These are phyloP conservation scores for Ensete ventricosum DNA, from an alignment of 176 grass and related monocot species.

Conservation along the genomic window DNA sequence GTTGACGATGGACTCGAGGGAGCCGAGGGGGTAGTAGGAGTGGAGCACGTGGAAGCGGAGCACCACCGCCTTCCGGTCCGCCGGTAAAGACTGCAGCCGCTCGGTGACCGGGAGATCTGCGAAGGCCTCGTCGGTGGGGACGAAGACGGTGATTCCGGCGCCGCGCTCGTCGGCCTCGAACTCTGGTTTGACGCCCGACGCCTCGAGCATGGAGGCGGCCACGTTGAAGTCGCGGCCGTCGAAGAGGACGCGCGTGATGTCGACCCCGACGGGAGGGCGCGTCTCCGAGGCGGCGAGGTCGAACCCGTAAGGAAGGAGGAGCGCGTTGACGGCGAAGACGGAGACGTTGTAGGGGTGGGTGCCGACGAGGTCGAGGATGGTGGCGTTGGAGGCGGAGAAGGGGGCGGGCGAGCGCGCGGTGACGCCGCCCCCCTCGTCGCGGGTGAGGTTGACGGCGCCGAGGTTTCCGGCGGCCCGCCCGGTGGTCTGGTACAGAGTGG, in stretches of 20 bases:
- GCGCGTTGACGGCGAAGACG: slow-evolving; percentile 59
- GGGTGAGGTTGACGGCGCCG: slow-evolving; percentile 83
- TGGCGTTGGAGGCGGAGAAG: slow-evolving; percentile 51
- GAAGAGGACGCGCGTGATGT: slow-evolving; percentile 72
- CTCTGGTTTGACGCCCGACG: slow-evolving; percentile 64
- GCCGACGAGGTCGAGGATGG: slow-evolving; percentile 55
- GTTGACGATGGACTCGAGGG: slow-evolving; percentile 93
- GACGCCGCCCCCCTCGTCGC: slow-evolving; percentile 24
- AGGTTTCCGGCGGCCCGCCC: slow-evolving; percentile 71
- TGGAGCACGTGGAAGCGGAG: slow-evolving; percentile 97
- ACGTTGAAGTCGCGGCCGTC: slow-evolving; percentile 80
- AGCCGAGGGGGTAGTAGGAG: slow-evolving; percentile 94
- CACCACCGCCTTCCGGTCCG: slow-evolving; percentile 68
- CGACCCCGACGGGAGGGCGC: slow-evolving; percentile 40
- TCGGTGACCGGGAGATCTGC: slow-evolving; percentile 56
- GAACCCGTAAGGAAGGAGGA: slow-evolving; percentile 64
- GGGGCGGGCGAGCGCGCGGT: slow-evolving; percentile 60
- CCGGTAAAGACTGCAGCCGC: slow-evolving; percentile 77
- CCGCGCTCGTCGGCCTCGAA: slow-evolving; percentile 74
- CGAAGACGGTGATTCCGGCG: slow-evolving; percentile 85
- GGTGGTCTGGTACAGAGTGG: slow-evolving; percentile 93
- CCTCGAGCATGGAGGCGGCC: slow-evolving; percentile 84
- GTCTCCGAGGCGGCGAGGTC: slow-evolving; percentile 70
- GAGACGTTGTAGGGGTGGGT: slow-evolving; percentile 72
- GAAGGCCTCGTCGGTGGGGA: slow-evolving; percentile 94